Evolutionary conservation across 306 rosid species (phyloP), one percentile per base, ranked within the genome.

Genomic region (Citrullus mucosospermus): DNA sequence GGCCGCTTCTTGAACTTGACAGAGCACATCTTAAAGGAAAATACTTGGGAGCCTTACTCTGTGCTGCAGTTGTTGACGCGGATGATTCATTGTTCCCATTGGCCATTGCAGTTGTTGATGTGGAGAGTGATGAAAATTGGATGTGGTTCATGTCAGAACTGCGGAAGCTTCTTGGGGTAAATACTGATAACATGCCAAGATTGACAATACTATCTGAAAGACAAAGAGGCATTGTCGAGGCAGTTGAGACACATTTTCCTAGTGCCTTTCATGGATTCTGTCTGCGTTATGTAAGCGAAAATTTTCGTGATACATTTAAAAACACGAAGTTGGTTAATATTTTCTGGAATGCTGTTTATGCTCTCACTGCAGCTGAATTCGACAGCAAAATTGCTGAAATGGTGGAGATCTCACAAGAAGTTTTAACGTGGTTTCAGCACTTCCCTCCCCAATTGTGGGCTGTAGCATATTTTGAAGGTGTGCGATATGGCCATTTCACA

Each of bases 141-240:
- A 92, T 95, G 97, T 95, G 98, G 98, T 95, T 95, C 83, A 92
- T 95, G 95, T 95, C 98, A 59, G 97, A 95, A 83, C 79, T 95
- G 80, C 89, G 98, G 10, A 95, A 92, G 89, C 97, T 95, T 86
- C 89, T 95, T 32, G 98, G 94, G 83, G 94, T 94, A 68, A 94
- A 90, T 87, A 94, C 98, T 63, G 98, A 94, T 66, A 94, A 74
- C 88, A 92, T 94, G 98, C 98, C 98, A 69, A 92, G 97, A 67
- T 88, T 93, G 62, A 93, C 98, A 43, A 88, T 93, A 81, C 88
- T 93, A 73, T 93, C 98, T 8, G 98, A 93, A 85, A 90, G 98
- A 86, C 96, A 89, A 73, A 82, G 87, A 59, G 96, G 92, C 73
- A 80, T 87, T 13, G 97, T 90, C 36, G 98, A 90, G 84, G 97